Percentiles rank a stretch among this genome's conserved stretches.
Conservation (phyloP, 2,329 filamentous ascomycete genomes). For the Pseudogymnoascus sp. region DNA sequence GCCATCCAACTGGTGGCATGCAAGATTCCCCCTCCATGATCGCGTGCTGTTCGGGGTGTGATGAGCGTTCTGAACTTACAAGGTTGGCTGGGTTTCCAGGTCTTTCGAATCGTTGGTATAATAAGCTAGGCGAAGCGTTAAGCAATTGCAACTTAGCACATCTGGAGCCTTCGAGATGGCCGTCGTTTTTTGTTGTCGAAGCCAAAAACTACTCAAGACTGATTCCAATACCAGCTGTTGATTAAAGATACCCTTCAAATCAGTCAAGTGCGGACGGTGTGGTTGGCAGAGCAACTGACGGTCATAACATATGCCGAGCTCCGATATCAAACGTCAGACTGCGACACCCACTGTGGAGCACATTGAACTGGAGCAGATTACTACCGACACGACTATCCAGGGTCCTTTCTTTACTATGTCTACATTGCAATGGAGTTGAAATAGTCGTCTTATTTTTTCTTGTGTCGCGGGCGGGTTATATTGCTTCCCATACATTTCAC, state of each 20-base stretch:
- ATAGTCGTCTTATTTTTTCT: not conserved
- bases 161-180: conserved; percentile 6
- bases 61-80: not conserved
- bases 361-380: not conserved
- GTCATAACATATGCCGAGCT: conserved; percentile 7
- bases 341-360: not conserved
- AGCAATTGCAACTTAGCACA: conserved; percentile 1
- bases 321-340: conserved; percentile 8
- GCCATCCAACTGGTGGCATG: not conserved
- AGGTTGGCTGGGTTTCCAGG: not conserved
- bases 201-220: not conserved
- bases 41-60: not conserved
- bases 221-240: conserved; percentile 9
- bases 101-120: conserved; percentile 8
- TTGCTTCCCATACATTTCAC: not conserved
- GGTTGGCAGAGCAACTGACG: conserved; percentile 10
- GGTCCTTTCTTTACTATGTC: not conserved
- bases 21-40: not conserved
- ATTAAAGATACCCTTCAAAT: conserved; percentile 1
- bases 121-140: conserved; percentile 3
- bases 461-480: conserved; percentile 1
- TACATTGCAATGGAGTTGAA: conserved; percentile 7
- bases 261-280: not conserved
- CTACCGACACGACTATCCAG: not conserved
- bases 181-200: not conserved